Base-by-base conservation (phyloP, 1,284 basidiomycete genomes). In the Coniferiporia weirii region DNA sequence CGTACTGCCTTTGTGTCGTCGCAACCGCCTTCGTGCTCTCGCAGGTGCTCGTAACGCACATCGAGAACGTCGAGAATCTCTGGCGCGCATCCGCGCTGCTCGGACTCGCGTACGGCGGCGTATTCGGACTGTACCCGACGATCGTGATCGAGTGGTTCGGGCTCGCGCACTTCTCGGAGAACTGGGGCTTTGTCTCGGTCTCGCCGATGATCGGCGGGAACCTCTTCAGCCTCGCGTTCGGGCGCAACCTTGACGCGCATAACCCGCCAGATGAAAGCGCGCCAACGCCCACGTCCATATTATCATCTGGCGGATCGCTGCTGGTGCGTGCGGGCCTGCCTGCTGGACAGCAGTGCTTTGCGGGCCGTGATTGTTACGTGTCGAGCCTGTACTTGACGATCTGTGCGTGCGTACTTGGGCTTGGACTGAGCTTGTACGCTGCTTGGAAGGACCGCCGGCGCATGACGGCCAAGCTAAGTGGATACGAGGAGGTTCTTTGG, bases 71-170 rank as follows among this genome's bases (percentile, higher is more conserved):
- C 19, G 66, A 76, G 17, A 67, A 79, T 46, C 75, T 97, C 3
- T 94, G 93, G 86, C 77, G 83, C 20, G 87, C 92, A 1, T 95
- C 89, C 54, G 76, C 80, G 1, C 66, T 89, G 13, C 76, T 91
- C 0, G 91, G 90, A 0, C 67, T 91, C 5, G 83, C 87, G 0
- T 92, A 95, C 64, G 93, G 93, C 1, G 81, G 82, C 32, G 73
- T 91, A 56, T 95, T 93, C 66, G 91, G 91, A 4, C 73, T 90
- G 13, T 79, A 82, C 66, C 91, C 93, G 0, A 87, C 87, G 36
- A 78, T 95, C 27, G 78, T 83, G 35, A 81, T 95, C 27, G 93
- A 95, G 66, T 93, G 89, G 89, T 95, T 95, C 65, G 93, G 93
- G 5, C 36, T 59, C 86, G 84, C 74, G 13, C 86, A 87, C 66